Percentiles rank a stretch among this genome's conserved stretches.
phyloP scores from a whole-genome alignment of 1,284 basidiomycete species.

The Phellinidium pouzarii region DNA sequence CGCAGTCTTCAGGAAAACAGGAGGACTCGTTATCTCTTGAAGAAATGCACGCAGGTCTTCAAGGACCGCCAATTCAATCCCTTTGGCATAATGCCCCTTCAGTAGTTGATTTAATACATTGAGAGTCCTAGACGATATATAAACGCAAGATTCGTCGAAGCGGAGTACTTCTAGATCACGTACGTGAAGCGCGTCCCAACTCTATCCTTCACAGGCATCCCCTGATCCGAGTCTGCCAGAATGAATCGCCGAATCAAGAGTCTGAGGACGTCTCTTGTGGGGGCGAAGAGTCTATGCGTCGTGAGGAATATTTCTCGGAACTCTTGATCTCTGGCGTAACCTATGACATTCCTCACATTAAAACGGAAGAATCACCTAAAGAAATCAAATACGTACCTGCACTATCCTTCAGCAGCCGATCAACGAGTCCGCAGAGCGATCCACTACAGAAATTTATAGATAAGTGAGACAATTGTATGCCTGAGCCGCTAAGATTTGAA shows the following conservation, averaged over 20 bases:
- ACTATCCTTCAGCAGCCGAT: constrained; percentile 31
- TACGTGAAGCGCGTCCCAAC: constrained; percentile 10
- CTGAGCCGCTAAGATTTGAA: not conserved
- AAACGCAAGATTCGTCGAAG: not conserved
- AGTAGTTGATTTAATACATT: constrained; percentile 13
- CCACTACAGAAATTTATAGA: constrained; percentile 28
- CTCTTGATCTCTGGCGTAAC: constrained; percentile 17
- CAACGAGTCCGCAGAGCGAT: constrained; percentile 35
- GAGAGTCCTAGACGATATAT: constrained; percentile 6
- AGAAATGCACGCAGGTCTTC: constrained; percentile 13
- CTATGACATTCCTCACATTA: not conserved
- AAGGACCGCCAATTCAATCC: constrained; percentile 11
- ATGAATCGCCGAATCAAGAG: constrained; percentile 13
- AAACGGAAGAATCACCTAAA: not conserved
- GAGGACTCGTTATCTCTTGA: constrained; percentile 3
- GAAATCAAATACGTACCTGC: constrained; percentile 20
- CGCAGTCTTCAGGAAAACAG: constrained; percentile 1
- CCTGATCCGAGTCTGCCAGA: constrained; percentile 5
- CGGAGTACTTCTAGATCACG: not conserved
- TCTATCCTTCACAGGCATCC: constrained; percentile 6
- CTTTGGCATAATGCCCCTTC: constrained; percentile 10
- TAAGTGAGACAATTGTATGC: constrained; percentile 16
- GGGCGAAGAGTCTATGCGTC: constrained; percentile 13
- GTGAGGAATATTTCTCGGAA: constrained; percentile 31
- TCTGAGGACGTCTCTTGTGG: constrained; percentile 15